Conservation (phyloP, 164 flowering plant species). For the Vitis riparia region DNA sequence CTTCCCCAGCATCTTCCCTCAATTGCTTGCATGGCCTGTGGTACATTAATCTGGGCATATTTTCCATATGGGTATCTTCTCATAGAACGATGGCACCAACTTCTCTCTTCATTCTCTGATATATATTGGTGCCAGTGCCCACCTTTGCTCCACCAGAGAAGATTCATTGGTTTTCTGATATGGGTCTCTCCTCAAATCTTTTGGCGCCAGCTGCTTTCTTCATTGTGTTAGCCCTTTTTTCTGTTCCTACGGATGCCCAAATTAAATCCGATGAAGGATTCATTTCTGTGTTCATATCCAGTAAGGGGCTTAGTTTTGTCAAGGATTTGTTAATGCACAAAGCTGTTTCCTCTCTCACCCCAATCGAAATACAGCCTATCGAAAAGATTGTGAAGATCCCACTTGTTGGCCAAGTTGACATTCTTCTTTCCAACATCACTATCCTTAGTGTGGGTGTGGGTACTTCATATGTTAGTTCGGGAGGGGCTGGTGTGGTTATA, state of each 20-base stretch:
- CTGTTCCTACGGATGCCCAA: constrained; percentile 27
- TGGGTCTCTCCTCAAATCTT: constrained; percentile 9
- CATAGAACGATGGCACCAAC: too few species aligned
- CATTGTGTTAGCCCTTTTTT: constrained; percentile 18
- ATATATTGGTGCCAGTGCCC: too few species aligned
- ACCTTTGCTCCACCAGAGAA: too few species aligned
- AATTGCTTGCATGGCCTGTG: neutral
- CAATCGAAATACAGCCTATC: constrained; percentile 55
- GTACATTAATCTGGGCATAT: too few species aligned
- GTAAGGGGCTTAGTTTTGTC: constrained; percentile 63
- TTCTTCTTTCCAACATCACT: constrained; percentile 46
- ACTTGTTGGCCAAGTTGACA: constrained; percentile 48
- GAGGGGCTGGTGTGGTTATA: constrained; percentile 55
- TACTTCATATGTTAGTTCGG: constrained; percentile 42
- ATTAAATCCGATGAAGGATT: constrained; percentile 33
- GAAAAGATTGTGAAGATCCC: constrained; percentile 55
- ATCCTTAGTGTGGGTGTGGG: constrained; percentile 36
- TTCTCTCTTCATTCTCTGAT: too few species aligned
- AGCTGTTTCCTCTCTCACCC: constrained; percentile 53
- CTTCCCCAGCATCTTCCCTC: too few species aligned
- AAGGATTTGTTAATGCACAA: constrained; percentile 51
- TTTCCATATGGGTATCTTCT: too few species aligned
- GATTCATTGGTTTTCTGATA: neutral
- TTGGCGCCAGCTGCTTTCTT: constrained; percentile 22
- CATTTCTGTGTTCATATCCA: constrained; percentile 41